Conservation (phyloP, 352 stramenopile species). For the Aphanomyces invadans region DNA sequence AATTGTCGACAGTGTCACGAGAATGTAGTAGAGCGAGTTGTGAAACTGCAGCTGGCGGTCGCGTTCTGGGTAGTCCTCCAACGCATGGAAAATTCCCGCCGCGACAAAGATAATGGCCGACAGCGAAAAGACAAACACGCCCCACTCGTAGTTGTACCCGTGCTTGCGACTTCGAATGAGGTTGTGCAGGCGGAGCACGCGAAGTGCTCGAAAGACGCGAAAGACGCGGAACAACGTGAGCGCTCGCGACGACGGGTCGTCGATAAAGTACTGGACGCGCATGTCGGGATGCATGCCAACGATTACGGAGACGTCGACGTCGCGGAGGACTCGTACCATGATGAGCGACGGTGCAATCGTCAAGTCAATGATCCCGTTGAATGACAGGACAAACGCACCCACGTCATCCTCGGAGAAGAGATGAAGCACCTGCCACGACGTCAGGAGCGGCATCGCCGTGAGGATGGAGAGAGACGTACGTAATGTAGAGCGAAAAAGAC, state of each 20-base stretch:
- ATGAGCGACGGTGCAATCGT: constrained; percentile 59
- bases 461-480: constrained; percentile 21
- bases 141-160: constrained; percentile 67
- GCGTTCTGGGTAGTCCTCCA: constrained; percentile 42
- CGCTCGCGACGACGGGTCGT: constrained; percentile 36
- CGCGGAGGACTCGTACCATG: no score
- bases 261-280: constrained; percentile 38
- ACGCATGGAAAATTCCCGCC: constrained; percentile 52
- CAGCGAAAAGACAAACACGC: constrained; percentile 56
- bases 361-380: constrained; percentile 52
- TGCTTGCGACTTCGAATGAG: constrained; percentile 57
- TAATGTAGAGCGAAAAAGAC: constrained; percentile 60
- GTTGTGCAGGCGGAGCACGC: constrained; percentile 46
- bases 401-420: constrained; percentile 39
- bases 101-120: constrained; percentile 56
- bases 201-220: constrained; percentile 56
- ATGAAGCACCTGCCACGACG: constrained; percentile 32
- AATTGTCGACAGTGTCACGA: constrained; percentile 65
- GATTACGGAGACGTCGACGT: no score
- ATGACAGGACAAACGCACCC: constrained; percentile 42
- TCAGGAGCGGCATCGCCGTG: not conserved
- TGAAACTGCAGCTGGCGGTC: constrained; percentile 42
- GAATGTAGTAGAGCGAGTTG: constrained; percentile 62
- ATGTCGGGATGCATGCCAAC: not conserved
- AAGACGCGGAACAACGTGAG: constrained; percentile 65